Base-by-base conservation (phyloP, 1,284 basidiomycete genomes). In the Coniferiporia weirii region DNA sequence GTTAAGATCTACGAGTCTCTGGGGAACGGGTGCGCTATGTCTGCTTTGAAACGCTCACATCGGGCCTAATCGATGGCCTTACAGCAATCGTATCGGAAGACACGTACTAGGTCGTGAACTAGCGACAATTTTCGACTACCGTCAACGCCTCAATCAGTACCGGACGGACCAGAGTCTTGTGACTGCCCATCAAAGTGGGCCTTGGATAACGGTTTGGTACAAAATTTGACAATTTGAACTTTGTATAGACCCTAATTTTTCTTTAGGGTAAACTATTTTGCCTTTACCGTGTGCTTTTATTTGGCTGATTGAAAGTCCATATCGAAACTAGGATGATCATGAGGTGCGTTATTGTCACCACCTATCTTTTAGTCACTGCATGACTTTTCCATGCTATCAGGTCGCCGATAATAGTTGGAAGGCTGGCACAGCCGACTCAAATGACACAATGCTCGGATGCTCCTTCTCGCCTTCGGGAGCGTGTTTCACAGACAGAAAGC, bases 341-440 rank as follows among this genome's bases (percentile, higher is more conserved):
- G 82, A 81, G 68, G 77, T 75, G 61, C 38, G 53, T 57, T 27
- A 27, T 27, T 27, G 27, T 27, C 27, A 27, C 5, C 27, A 3
- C 27, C 27, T 27, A 5, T 27, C 2, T 5, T 27, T 27, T 5
- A 3, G 43, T 40, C 34, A 20, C n/a, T 56, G 27, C 36, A 13
- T 20, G 56, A 50, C 43, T n/a, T 50, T 17, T 19, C 20, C 12
- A 47, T 51, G 48, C 32, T 17, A 19, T 59, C 22, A 83, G 77
- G 75, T 85, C 43, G 82, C 84, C 4, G 80, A 86, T 68, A 81
- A 87, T 61, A 67, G 77, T 0, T 87, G 83, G 82, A 84, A 85
- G 66, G 80, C 80, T 10, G 85, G 85, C 7, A 82, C 82, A 5
- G 78, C 83, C 2, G 72, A 86, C 64, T 81, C 81, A 10, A 88